Percentiles rank a stretch among this genome's conserved stretches.
Conservation (phyloP, 495 filamentous ascomycete genomes). For the Alectoria sarmentosa region DNA sequence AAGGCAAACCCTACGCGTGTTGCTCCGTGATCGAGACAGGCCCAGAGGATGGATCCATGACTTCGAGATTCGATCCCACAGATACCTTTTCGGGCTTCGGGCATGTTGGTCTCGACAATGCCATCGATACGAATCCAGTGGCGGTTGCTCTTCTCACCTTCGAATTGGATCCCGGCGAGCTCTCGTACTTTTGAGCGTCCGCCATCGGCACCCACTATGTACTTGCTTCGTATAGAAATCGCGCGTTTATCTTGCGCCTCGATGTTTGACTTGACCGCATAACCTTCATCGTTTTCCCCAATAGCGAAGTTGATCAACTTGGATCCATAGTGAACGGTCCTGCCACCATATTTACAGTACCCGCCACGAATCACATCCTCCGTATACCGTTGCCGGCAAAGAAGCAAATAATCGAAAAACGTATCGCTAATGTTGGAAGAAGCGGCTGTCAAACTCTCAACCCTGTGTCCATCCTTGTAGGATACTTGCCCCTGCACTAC, state of each 20-base stretch:
- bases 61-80: slow-evolving; percentile 44
- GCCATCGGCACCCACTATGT: slow-evolving; percentile 44
- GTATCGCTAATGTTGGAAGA: slow-evolving; percentile 36
- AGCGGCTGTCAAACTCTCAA: slow-evolving; percentile 31
- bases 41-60: slow-evolving; percentile 47
- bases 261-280: not conserved
- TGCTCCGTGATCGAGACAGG: slow-evolving; percentile 40
- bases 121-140: slow-evolving; percentile 47
- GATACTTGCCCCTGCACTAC: slow-evolving; percentile 40
- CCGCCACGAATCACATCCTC: slow-evolving; percentile 36
- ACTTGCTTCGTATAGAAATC: slow-evolving; percentile 31
- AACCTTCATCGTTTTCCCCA: not conserved
- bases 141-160: slow-evolving; percentile 38
- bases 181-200: slow-evolving; percentile 39
- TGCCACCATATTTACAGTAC: slow-evolving; percentile 25
- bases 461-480: slow-evolving; percentile 39
- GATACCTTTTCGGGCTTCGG: slow-evolving; percentile 38
- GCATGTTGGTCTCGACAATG: slow-evolving; percentile 43
- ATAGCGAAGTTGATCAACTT: slow-evolving; percentile 7
- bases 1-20: slow-evolving; percentile 50
- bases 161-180: slow-evolving; percentile 37
- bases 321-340: slow-evolving; percentile 8
- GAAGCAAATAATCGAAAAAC: slow-evolving; percentile 38
- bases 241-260: not conserved
- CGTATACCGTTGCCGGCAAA: slow-evolving; percentile 37